These are phyloP conservation scores for Fusarium devonianum DNA, from an alignment of 2,329 filamentous ascomycete species.

Conservation along the genomic window DNA sequence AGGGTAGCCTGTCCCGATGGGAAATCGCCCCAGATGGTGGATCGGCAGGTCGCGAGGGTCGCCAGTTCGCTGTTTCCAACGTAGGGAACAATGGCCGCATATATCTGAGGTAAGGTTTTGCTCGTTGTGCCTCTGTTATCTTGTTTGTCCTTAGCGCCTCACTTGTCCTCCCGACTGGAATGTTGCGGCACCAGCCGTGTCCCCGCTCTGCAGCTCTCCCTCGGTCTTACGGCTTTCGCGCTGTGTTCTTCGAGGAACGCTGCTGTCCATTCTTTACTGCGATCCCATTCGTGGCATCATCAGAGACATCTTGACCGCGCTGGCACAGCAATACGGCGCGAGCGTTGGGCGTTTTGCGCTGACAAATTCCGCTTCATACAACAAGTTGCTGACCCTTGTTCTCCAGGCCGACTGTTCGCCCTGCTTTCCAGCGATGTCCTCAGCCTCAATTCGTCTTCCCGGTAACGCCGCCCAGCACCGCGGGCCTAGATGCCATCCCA, in stretches of 20 bases:
- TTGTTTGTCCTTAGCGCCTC: conserved; percentile 10
- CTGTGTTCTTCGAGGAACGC: conserved; percentile 26
- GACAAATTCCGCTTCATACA: conserved; percentile 20
- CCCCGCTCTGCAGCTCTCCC: conserved; percentile 20
- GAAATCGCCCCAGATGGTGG: conserved; percentile 67
- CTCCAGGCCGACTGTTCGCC: conserved; percentile 66
- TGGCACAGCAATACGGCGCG: conserved; percentile 19
- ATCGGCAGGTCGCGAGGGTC: conserved; percentile 68
- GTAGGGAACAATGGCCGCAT: conserved; percentile 85
- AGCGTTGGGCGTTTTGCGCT: conserved; percentile 14
- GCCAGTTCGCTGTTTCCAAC: conserved; percentile 81
- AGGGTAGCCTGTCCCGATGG: conserved; percentile 47
- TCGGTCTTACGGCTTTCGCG: conserved; percentile 19
- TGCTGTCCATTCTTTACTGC: conserved; percentile 14
- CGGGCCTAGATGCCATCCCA: conserved; percentile 59
- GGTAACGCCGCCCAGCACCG: conserved; percentile 65
- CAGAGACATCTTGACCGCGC: conserved; percentile 21
- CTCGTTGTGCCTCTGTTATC: conserved; percentile 8
- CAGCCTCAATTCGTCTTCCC: conserved; percentile 68
- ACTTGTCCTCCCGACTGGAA: conserved; percentile 20
- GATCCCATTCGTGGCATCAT: conserved; percentile 19
- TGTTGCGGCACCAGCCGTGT: conserved; percentile 22
- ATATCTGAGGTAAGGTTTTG: conserved; percentile 71
- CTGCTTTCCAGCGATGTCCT: conserved; percentile 66
- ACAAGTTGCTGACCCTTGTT: conserved; percentile 32